Percentiles rank a stretch among this genome's conserved stretches.
Conservation (phyloP, 192 early-diverging fungal species). For the Chytriomyces sp. region DNA sequence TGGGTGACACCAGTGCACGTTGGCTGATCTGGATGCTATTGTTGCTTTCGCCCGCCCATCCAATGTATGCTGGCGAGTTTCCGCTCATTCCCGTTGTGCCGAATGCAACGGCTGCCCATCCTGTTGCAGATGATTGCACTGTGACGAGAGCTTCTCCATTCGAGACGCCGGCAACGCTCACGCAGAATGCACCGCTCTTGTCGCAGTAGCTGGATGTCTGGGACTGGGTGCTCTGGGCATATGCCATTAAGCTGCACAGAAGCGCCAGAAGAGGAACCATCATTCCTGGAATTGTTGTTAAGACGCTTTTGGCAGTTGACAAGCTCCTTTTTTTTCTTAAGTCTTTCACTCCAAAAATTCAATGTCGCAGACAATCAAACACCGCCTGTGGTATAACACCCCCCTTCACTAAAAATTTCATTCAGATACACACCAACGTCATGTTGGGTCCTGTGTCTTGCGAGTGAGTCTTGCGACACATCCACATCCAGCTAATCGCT, state of each 20-base stretch:
- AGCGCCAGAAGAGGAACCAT: not conserved
- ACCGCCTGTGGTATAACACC: not conserved
- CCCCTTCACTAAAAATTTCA: too few species aligned
- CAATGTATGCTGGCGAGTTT: constrained; percentile 32
- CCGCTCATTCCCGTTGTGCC: constrained; percentile 31
- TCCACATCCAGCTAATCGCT: not conserved
- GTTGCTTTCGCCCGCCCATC: constrained; percentile 27
- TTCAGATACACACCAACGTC: too few species aligned
- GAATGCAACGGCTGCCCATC: constrained; percentile 43
- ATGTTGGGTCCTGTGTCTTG: too few species aligned
- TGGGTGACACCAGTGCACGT: constrained; percentile 2
- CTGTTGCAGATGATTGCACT: constrained; percentile 34
- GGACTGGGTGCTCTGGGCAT: not conserved
- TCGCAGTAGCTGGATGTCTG: not conserved
- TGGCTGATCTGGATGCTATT: constrained; percentile 13
- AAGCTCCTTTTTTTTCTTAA: not conserved
- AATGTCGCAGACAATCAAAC: not conserved
- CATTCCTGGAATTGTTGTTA: not conserved
- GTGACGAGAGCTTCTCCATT: constrained; percentile 7
- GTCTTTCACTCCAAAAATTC: too few species aligned
- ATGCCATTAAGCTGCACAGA: not conserved
- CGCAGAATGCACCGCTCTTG: constrained; percentile 7
- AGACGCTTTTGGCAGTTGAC: not conserved
- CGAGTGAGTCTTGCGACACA: too few species aligned
- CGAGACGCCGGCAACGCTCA: not conserved